Percentiles rank a stretch among this genome's conserved stretches.
Conservation (phyloP, 371 early-diverging fungal genomes). For the Capillidium rhysosporum region DNA sequence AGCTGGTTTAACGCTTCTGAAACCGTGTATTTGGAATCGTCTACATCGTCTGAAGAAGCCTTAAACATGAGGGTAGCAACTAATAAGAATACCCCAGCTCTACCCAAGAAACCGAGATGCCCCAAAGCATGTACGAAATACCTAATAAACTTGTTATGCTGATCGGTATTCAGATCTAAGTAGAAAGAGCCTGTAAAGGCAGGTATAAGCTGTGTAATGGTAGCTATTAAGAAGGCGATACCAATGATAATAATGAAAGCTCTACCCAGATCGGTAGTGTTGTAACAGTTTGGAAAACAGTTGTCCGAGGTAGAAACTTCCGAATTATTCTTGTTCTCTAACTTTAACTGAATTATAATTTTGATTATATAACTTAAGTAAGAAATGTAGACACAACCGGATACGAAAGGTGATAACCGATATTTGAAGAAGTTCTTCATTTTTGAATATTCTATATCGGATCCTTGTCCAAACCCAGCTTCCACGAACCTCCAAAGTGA, state of each 20-base stretch:
- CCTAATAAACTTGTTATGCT: background rate
- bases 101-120: background rate
- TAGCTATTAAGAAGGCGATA: slow-evolving; percentile 3
- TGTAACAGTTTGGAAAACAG: slow-evolving; percentile 2
- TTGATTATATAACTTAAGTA: background rate
- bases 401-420: slow-evolving; percentile 1
- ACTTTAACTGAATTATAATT: background rate
- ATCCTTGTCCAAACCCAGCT: background rate
- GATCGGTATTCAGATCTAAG: background rate
- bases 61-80: slow-evolving; percentile 3
- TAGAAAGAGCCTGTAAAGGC: background rate
- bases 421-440: slow-evolving; percentile 4
- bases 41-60: background rate
- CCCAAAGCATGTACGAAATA: background rate
- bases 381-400: background rate
- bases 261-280: background rate
- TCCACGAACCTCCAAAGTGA: background rate
- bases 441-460: background rate
- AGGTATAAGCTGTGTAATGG: slow-evolving; percentile 1
- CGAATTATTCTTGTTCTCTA: background rate
- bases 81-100: slow-evolving; percentile 1
- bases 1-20: background rate
- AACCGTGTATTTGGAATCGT: background rate
- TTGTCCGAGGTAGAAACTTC: slow-evolving; percentile 1
- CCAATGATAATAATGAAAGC: background rate